phyloP scores from a whole-genome alignment of 441 rosid genomes.

The Adansonia gregorii region DNA sequence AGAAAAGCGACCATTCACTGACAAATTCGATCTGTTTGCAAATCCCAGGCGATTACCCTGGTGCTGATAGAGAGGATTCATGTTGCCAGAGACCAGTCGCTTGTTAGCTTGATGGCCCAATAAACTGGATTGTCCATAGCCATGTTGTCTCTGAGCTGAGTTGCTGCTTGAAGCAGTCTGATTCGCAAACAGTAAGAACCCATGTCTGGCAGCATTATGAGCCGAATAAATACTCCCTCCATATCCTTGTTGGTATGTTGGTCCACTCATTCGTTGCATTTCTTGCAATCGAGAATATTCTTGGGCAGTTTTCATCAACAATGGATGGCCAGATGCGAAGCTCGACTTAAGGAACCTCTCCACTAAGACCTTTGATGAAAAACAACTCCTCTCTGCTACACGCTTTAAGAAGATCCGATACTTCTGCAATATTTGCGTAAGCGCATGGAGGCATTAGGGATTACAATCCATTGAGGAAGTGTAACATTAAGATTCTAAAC shows the following conservation, averaged over 20 bases:
- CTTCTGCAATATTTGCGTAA: slow-evolving; percentile 48
- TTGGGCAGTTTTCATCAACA: slow-evolving; percentile 24
- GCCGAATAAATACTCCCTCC: slow-evolving; percentile 33
- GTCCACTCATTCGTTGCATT: slow-evolving; percentile 18
- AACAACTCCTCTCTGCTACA: slow-evolving; percentile 43
- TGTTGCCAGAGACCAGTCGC: neutral
- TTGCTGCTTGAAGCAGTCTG: slow-evolving; percentile 28
- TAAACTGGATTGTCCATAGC: slow-evolving; percentile 27
- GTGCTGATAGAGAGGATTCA: slow-evolving; percentile 19
- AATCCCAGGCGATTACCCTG: slow-evolving; percentile 17
- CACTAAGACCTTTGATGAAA: slow-evolving; percentile 24
- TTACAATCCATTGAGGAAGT: neutral
- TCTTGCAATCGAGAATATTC: slow-evolving; percentile 25
- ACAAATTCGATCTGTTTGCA: slow-evolving; percentile 5
- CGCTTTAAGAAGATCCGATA: slow-evolving; percentile 64
- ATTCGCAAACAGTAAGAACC: slow-evolving; percentile 7
- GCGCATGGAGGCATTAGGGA: neutral
- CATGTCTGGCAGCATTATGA: slow-evolving; percentile 20
- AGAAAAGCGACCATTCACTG: slow-evolving; percentile 4
- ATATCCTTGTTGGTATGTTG: slow-evolving; percentile 28
- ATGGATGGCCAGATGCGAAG: slow-evolving; percentile 34
- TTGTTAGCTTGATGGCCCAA: slow-evolving; percentile 17
- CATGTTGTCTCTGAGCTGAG: slow-evolving; percentile 3
- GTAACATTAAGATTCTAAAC: neutral
- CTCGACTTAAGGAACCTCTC: slow-evolving; percentile 35